A percentile compares a stretch with the other conserved stretches of the same genome.
Conservation (phyloP, 1,139 yeast species). For the Kluyveromyces sp. region DNA sequence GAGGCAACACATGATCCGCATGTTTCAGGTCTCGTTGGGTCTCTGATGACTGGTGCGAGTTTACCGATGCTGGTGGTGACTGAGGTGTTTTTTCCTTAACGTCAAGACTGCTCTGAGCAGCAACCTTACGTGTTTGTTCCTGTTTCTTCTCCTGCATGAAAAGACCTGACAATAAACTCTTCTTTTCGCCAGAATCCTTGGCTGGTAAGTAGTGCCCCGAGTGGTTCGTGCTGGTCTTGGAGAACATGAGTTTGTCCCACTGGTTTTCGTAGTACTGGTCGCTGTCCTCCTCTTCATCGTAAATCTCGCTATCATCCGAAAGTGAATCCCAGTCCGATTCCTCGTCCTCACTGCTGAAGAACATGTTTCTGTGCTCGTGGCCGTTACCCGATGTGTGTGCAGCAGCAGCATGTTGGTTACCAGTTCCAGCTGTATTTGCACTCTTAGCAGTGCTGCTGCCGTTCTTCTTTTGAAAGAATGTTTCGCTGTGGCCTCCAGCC, state of each 20-base stretch:
- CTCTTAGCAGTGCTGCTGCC: background rate
- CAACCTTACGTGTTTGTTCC: background rate
- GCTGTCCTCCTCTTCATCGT: conserved; percentile 25
- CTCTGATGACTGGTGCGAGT: conserved; percentile 7
- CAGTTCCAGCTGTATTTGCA: background rate
- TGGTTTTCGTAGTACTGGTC: conserved; percentile 29
- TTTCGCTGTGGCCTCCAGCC: no score
- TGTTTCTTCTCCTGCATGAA: conserved; percentile 5
- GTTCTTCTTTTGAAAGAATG: no score
- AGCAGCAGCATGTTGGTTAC: background rate
- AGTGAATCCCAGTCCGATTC: conserved; percentile 31
- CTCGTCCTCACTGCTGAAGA: conserved; percentile 31
- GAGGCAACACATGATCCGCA: conserved; percentile 13
- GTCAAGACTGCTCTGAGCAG: conserved; percentile 25
- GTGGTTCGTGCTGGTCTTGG: conserved; percentile 15
- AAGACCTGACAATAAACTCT: conserved; percentile 37
- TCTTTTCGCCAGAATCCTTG: conserved; percentile 37
- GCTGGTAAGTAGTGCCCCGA: conserved; percentile 8
- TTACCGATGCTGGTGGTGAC: conserved; percentile 11
- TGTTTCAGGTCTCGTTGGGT: background rate
- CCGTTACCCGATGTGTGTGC: background rate
- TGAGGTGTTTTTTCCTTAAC: conserved; percentile 8
- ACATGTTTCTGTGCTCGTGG: conserved; percentile 14
- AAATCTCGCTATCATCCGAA: conserved; percentile 23
- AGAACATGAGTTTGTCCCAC: conserved; percentile 29